Conservation (phyloP, 1,284 basidiomycete species). For the Phlebopus sp. region DNA sequence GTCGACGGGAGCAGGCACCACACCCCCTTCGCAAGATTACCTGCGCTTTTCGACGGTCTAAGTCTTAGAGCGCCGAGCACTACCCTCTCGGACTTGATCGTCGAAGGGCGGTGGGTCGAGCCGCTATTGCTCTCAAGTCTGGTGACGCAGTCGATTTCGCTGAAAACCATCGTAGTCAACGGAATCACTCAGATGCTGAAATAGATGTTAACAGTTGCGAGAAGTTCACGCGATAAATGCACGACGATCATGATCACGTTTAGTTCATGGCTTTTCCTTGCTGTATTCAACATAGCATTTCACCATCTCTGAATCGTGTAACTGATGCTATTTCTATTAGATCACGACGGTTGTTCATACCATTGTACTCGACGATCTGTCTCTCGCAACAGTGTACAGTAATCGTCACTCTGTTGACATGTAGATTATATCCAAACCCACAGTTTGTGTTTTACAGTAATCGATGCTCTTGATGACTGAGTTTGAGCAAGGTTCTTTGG, state of each 20-base stretch:
- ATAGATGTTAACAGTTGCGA: background rate
- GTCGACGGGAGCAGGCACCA: background rate
- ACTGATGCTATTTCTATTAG: no score
- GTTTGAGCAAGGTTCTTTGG: no score
- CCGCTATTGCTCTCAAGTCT: conserved; percentile 13
- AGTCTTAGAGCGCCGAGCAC: conserved; percentile 1
- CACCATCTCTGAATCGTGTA: background rate
- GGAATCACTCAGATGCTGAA: background rate
- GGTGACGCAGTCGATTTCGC: conserved; percentile 10
- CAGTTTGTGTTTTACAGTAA: no score
- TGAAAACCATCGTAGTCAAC: conserved; percentile 15
- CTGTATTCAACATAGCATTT: background rate
- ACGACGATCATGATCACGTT: background rate
- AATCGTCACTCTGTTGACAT: no score
- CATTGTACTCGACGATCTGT: no score
- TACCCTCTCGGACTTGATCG: conserved; percentile 13
- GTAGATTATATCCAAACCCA: no score
- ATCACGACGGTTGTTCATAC: no score
- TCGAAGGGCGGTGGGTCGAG: conserved; percentile 29
- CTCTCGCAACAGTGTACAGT: no score
- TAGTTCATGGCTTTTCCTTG: background rate
- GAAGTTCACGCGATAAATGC: conserved; percentile 8
- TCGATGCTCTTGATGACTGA: no score
- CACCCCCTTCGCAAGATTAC: conserved; percentile 16
- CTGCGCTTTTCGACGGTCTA: conserved; percentile 12